phyloP scores from a whole-genome alignment of 306 rosid genomes.

The Argentina anserina region DNA sequence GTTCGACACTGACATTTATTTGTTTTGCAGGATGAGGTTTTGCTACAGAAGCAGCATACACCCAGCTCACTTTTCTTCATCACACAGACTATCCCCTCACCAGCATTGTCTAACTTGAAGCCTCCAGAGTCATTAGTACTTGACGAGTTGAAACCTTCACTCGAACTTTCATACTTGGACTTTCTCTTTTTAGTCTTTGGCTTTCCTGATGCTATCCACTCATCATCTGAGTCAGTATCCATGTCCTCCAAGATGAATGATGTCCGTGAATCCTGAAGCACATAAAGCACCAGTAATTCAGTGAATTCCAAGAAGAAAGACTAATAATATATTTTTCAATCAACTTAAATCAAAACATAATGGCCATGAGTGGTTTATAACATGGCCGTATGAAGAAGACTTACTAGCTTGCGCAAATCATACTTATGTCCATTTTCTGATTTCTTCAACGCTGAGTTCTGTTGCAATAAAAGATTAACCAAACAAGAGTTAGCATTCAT shows the following conservation, averaged over 20 bases:
- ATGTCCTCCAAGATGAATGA: slow-evolving; percentile 70
- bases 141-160: slow-evolving; percentile 22
- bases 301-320: background rate
- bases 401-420: slow-evolving; percentile 62
- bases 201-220: slow-evolving; percentile 41
- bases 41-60: slow-evolving; percentile 69
- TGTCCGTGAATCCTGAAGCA: slow-evolving; percentile 51
- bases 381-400: background rate
- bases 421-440: slow-evolving; percentile 44
- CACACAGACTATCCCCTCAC: slow-evolving; percentile 8
- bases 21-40: slow-evolving; percentile 67
- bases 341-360: background rate
- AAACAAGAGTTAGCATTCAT: background rate
- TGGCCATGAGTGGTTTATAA: background rate
- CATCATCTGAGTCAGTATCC: slow-evolving; percentile 68
- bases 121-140: slow-evolving; percentile 25
- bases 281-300: background rate
- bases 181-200: slow-evolving; percentile 31
- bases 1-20: slow-evolving; percentile 61
- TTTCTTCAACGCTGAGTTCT: slow-evolving; percentile 49
- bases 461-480: slow-evolving; percentile 21
- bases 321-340: background rate
- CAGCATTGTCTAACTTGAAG: slow-evolving; percentile 29
- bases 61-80: slow-evolving; percentile 11
- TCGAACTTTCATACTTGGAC: slow-evolving; percentile 33